Evolutionary conservation across 352 stramenopile genomes (phyloP), one percentile per base, ranked within the genome.

Genomic region (Phytopythium vexans): DNA sequence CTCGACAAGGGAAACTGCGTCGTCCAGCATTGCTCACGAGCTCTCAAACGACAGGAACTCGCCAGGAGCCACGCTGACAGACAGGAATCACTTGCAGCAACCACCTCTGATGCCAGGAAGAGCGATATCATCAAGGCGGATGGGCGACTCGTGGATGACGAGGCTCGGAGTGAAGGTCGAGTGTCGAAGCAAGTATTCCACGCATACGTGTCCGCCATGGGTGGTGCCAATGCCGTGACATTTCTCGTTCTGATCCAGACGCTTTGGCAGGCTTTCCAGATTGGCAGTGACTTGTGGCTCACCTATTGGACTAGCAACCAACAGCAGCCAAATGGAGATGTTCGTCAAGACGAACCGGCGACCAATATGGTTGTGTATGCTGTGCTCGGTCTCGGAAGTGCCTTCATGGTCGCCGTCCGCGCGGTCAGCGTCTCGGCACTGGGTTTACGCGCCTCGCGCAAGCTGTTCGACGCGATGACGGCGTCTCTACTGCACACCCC

Each of bases 381-480:
- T 41, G n/a, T 49, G 12, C 44, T 68, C 11, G 27, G 36, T 15
- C 32, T 54, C 9, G 47, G 12, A 14, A 39, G 49, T n/a, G 55
- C 56, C 6, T 1, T 73, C 2, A 50, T 76, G 5, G 47, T 61
- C 0, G 48, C 64, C n/a, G 16, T 62, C n/a, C 50, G 49, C 8
- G 37, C 52, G 10, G 16, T 53, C 0, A 54, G 34, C 3, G 43
- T 92, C 8, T 49, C 56, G 10, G 14, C 41, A n/a, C 64, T 49
- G 8, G 61, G 60, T 21, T 35, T 77, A 0, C 60, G 47, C 16
- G 55, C 53, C 1, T 74, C 67, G 3, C 32, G 66, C 31, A 65
- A 62, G 32, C 52, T 96, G 9, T 88, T 96, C 60, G 60, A 94
- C 41, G 52, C 78, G 33, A 63, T 95, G 37, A 87, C 81, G n/a